phyloP scores from a whole-genome alignment of 805 yeast species.

The Saturnispora bothae region DNA sequence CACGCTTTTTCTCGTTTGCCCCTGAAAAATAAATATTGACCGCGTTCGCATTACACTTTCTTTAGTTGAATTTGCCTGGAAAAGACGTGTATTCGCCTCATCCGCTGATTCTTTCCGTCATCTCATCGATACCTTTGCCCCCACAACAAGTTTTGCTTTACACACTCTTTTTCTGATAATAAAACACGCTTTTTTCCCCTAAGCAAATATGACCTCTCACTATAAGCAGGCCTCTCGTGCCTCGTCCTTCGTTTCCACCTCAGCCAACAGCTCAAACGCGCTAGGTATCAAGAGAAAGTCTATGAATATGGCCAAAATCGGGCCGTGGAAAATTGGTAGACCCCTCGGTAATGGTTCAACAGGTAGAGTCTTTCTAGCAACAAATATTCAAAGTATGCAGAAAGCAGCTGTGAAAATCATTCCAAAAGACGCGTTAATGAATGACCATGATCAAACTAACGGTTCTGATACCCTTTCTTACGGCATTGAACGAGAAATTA shows the following conservation, averaged over 20 bases:
- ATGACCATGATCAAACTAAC: conserved; percentile 13
- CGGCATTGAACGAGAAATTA: conserved; percentile 80
- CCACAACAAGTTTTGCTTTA: neutral
- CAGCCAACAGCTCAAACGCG: conserved; percentile 10
- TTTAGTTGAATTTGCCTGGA: no score
- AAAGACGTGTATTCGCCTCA: no score
- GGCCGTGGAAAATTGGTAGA: conserved; percentile 95
- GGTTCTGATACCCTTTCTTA: conserved; percentile 53
- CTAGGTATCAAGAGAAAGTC: conserved; percentile 9
- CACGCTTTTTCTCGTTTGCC: neutral
- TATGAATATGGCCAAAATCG: conserved; percentile 40
- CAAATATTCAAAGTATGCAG: conserved; percentile 73
- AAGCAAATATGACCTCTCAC: conserved; percentile 26
- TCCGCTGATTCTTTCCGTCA: no score
- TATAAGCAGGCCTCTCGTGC: conserved; percentile 54
- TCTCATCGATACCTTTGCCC: no score
- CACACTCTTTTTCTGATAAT: neutral
- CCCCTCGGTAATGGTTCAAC: conserved; percentile 96
- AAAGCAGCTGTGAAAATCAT: conserved; percentile 95
- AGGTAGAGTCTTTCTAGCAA: conserved; percentile 88
- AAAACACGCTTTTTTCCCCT: neutral
- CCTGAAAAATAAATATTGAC: conserved; percentile 1
- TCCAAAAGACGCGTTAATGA: conserved; percentile 60
- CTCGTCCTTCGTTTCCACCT: conserved; percentile 36
- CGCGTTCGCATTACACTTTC: no score